Evolutionary conservation across 2,329 filamentous ascomycete genomes (phyloP).

Genomic region (Microcyclosporella mali): DNA sequence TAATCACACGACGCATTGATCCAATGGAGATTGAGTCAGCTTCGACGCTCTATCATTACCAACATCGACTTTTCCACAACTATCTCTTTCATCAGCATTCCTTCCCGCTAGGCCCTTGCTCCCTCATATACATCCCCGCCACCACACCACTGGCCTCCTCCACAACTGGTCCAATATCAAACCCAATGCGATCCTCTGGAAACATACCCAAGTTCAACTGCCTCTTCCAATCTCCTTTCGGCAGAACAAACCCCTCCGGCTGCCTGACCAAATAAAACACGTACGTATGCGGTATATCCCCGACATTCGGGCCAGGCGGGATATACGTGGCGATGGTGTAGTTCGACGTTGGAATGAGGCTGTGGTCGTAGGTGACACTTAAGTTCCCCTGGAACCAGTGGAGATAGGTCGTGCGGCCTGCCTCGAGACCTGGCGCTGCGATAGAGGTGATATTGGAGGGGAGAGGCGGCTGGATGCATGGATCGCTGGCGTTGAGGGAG

Average conservation of each 20-base stretch:
- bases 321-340: not conserved
- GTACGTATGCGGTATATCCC: not conserved
- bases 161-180: not conserved
- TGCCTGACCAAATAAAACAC: not conserved
- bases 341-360: not conserved
- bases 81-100: not conserved
- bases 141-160: not conserved
- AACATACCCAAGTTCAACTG: not conserved
- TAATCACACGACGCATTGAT: too few species aligned
- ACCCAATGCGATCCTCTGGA: not conserved
- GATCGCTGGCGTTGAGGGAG: not conserved
- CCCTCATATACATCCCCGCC: not conserved
- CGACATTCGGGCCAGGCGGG: not conserved
- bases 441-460: not conserved
- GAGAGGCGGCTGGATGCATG: not conserved
- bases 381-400: constrained; percentile 2
- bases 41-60: too few species aligned
- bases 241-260: not conserved
- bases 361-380: not conserved
- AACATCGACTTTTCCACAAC: too few species aligned
- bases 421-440: not conserved
- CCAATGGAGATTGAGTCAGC: too few species aligned
- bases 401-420: not conserved
- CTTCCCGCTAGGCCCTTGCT: not conserved
- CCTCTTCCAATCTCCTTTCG: not conserved